These are phyloP conservation scores for Saccharomycopsis fodiens DNA, from an alignment of 805 yeast species.

Conservation along the genomic window DNA sequence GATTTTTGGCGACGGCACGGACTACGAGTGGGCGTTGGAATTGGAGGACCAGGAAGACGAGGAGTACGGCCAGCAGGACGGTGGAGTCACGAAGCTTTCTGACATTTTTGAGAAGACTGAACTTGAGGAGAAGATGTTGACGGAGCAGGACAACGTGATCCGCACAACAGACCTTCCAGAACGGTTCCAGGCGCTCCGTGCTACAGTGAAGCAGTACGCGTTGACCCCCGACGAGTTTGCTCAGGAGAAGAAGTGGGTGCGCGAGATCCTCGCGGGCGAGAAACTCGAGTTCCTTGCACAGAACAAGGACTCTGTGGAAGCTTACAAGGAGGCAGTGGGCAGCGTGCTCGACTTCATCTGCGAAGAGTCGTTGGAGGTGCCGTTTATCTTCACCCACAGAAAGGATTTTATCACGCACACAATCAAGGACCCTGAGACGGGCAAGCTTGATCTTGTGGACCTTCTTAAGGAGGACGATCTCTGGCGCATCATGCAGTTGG, in stretches of 20 bases:
- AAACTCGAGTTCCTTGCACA: slow-evolving; percentile 37
- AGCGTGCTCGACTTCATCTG: slow-evolving; percentile 65
- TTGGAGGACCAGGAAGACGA: slow-evolving; percentile 64
- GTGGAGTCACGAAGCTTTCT: slow-evolving; percentile 38
- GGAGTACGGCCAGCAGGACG: slow-evolving; percentile 30
- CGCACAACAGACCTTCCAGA: slow-evolving; percentile 88
- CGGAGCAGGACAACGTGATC: slow-evolving; percentile 84
- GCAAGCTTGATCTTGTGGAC: slow-evolving; percentile 32
- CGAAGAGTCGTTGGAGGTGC: slow-evolving; percentile 80
- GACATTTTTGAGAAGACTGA: slow-evolving; percentile 95
- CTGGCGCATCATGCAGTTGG: slow-evolving; percentile 85
- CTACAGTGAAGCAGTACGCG: slow-evolving; percentile 47
- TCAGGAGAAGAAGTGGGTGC: slow-evolving; percentile 74
- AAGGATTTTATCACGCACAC: slow-evolving; percentile 75
- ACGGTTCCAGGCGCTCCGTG: slow-evolving; percentile 74
- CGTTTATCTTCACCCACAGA: slow-evolving; percentile 92
- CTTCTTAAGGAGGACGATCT: slow-evolving; percentile 73
- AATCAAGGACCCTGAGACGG: slow-evolving; percentile 38
- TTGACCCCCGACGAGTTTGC: slow-evolving; percentile 61
- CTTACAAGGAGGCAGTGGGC: slow-evolving; percentile 63
- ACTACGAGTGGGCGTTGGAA: slow-evolving; percentile 96
- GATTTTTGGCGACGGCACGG: slow-evolving; percentile 94
- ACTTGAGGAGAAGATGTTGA: slow-evolving; percentile 80
- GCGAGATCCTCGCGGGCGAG: slow-evolving; percentile 52
- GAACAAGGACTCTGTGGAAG: slow-evolving; percentile 29